A percentile compares a stretch with the other conserved stretches of the same genome.
These are phyloP conservation scores for Cenchrus americanus DNA, from an alignment of 176 grass and related monocot species.

Conservation along the genomic window DNA sequence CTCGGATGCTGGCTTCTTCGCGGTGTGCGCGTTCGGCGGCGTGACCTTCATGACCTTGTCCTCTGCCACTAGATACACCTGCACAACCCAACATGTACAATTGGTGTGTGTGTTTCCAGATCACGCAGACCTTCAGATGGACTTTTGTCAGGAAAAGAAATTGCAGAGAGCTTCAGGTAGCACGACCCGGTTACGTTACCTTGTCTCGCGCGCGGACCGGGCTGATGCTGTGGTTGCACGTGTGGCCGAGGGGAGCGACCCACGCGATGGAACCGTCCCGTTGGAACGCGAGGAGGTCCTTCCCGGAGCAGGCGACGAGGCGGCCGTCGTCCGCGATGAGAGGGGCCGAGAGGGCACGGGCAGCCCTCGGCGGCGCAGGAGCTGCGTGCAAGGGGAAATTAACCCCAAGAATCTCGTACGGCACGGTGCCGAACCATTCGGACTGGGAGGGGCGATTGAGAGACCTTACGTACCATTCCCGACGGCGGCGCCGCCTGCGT, in stretches of 20 bases:
- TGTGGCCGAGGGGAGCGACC: slow-evolving; percentile 50
- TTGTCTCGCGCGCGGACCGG: slow-evolving; percentile 55
- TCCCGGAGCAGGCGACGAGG: slow-evolving; percentile 65
- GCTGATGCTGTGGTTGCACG: slow-evolving; percentile 48
- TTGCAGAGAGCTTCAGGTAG: neutral
- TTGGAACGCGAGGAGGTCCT: slow-evolving; percentile 64
- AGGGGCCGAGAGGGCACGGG: slow-evolving; percentile 49
- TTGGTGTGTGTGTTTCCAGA: neutral
- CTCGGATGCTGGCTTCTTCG: slow-evolving; percentile 39
- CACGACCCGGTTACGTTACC: slow-evolving; percentile 28
- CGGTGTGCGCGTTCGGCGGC: slow-evolving; percentile 40
- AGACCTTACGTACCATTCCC: neutral
- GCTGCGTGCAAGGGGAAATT: slow-evolving; percentile 31
- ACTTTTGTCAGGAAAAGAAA: neutral
- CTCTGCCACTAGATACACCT: slow-evolving; percentile 90
- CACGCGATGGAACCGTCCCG: slow-evolving; percentile 64
- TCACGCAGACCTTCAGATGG: neutral
- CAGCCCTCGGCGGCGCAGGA: neutral
- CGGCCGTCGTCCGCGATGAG: slow-evolving; percentile 53
- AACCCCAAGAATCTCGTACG: neutral
- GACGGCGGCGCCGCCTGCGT: neutral
- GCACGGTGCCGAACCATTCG: neutral
- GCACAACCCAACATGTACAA: neutral
- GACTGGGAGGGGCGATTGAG: neutral
- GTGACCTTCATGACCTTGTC: slow-evolving; percentile 64